These are phyloP conservation scores for Cladosporium colombiae DNA, from an alignment of 2,329 filamentous ascomycete genomes.

Conservation along the genomic window DNA sequence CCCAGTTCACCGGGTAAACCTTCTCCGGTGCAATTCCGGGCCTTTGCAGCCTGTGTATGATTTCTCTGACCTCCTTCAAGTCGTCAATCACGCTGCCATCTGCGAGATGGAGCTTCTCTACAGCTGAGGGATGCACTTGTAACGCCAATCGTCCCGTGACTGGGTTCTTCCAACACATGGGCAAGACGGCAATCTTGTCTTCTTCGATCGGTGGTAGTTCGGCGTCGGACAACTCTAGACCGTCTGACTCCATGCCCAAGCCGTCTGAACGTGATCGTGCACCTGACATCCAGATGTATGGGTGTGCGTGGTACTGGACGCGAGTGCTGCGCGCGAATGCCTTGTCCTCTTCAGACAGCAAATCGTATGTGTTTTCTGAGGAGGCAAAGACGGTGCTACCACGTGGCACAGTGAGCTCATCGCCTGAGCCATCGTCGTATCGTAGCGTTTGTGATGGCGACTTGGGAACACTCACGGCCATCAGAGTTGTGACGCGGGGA, in stretches of 20 bases:
- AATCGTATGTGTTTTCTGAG: slow-evolving; percentile 69
- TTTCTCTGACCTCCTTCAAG: slow-evolving; percentile 64
- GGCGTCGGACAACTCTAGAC: slow-evolving; percentile 59
- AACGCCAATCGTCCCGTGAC: slow-evolving; percentile 68
- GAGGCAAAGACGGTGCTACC: slow-evolving; percentile 76
- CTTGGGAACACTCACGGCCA: slow-evolving; percentile 71
- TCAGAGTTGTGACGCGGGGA: slow-evolving; percentile 69
- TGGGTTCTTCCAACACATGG: slow-evolving; percentile 78
- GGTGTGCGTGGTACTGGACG: slow-evolving; percentile 75
- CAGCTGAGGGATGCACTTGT: slow-evolving; percentile 72
- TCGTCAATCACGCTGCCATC: slow-evolving; percentile 71
- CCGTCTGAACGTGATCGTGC: slow-evolving; percentile 68
- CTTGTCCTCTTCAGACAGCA: slow-evolving; percentile 65
- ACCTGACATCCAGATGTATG: slow-evolving; percentile 78
- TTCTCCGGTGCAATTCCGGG: slow-evolving; percentile 68
- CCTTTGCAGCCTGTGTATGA: slow-evolving; percentile 70
- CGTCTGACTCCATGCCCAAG: slow-evolving; percentile 69
- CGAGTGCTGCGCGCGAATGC: slow-evolving; percentile 66
- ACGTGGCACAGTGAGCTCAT: slow-evolving; percentile 67
- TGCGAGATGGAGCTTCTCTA: slow-evolving; percentile 66
- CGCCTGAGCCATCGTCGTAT: slow-evolving; percentile 71
- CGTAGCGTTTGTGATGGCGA: slow-evolving; percentile 66
- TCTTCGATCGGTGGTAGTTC: slow-evolving; percentile 67
- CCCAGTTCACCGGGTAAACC: slow-evolving; percentile 76
- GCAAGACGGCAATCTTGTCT: slow-evolving; percentile 68